phyloP scores from a whole-genome alignment of 768 basidiomycete species.

The Kondoa subrosea region DNA sequence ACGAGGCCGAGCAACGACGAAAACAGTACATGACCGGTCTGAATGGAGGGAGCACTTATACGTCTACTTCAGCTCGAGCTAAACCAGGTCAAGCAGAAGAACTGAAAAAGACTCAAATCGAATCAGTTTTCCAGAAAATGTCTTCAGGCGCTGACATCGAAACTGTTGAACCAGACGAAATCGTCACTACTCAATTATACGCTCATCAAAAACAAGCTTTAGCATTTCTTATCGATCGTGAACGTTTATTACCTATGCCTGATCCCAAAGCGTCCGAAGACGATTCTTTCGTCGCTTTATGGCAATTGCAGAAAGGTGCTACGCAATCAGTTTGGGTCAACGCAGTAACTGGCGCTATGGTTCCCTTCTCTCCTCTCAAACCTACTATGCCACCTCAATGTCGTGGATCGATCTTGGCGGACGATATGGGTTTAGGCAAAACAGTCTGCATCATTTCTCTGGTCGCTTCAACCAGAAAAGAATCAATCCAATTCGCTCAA shows the following conservation, averaged over 20 bases:
- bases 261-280: slow-evolving; percentile 1
- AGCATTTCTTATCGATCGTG: slow-evolving; percentile 78
- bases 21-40: not conserved
- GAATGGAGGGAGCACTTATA: not conserved
- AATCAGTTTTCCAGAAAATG: slow-evolving; percentile 78
- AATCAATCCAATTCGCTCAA: slow-evolving; percentile 50
- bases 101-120: slow-evolving; percentile 45
- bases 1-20: not conserved
- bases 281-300: slow-evolving; percentile 28
- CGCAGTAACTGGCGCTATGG: slow-evolving; percentile 45
- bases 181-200: slow-evolving; percentile 68
- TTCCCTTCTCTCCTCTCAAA: not conserved
- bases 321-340: slow-evolving; percentile 51
- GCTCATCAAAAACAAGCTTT: slow-evolving; percentile 97
- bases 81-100: slow-evolving; percentile 14
- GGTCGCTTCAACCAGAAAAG: slow-evolving; percentile 63
- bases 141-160: slow-evolving; percentile 69
- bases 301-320: slow-evolving; percentile 36
- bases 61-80: not conserved
- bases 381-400: slow-evolving; percentile 47
- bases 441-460: slow-evolving; percentile 90
- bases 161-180: slow-evolving; percentile 55
- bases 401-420: slow-evolving; percentile 82
- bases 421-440: slow-evolving; percentile 96
- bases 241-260: slow-evolving; percentile 33